Base-by-base conservation (phyloP, 352 stramenopile species). In the Phytophthora foliorum region DNA sequence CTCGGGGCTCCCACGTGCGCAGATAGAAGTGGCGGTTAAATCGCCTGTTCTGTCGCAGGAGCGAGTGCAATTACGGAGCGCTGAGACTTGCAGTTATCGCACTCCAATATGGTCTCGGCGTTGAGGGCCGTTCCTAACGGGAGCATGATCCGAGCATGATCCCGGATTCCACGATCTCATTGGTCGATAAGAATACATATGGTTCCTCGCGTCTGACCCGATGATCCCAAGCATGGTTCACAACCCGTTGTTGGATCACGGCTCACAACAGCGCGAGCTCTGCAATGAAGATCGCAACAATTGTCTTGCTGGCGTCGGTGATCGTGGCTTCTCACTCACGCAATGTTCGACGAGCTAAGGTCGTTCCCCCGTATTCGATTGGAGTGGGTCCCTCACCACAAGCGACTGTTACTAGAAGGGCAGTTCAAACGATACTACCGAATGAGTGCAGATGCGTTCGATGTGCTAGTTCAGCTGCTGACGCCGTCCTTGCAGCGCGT, bases 121-220 rank as follows among this genome's bases (percentile, higher is more conserved):
- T n/a, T n/a, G n/a, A 36, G 31, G 31, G 31, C 31, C 31, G 36
- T 59, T 59, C 36, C 38, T 59, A 59, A 59, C 52, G 38, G 36
- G 38, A 50, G 36, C 52, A 50, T 25, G 34, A 5, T 25, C 38
- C 21, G 11, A 29, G 24, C 16, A 36, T 51, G 52, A 59, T 48
- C 36, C 52, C 1, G n/a, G n/a, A 21, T 22, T 45, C 3, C 9
- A 29, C 21, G 11, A 17, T n/a, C 17, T 57, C 5, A 57, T 57
- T 45, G 50, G 50, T 34, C 11, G 14, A 6, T 57, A 57, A 57
- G n/a, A 45, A 57, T 57, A 57, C 31, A 57, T n/a, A 21, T 34
- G n/a, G 42, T 10, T 32, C 9, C 13, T 36, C 31, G 6, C 6
- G 6, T 36, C 31, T 36, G 31, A 36, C 10, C 31, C 31, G 31